Base-by-base conservation (phyloP, 108 stramenopile species). In the Discostella pseudostelligera region DNA sequence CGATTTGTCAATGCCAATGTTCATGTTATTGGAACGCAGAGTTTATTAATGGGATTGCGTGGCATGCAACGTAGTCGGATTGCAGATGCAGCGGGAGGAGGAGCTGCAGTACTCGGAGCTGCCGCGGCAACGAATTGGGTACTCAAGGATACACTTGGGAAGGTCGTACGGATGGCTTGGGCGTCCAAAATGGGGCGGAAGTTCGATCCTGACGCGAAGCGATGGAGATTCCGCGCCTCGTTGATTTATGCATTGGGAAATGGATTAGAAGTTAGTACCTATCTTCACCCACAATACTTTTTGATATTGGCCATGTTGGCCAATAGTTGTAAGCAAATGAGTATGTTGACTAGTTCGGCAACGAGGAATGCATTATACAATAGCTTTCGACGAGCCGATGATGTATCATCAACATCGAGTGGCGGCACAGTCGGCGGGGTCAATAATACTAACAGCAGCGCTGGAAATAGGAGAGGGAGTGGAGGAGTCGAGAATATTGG, bases 111-210 rank as follows among this genome's bases (percentile, higher is more conserved):
- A 22, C 40, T 84, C 24, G 77, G 89, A 8, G 92, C 89, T 8
- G 83, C 90, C 10, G 96, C 96, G 10, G 95, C 95, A 2, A 69
- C 94, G 44, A 95, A 91, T 74, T 97, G 96, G 96, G 92, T 97
- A 4, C 78, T 96, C 32, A 97, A 97, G 54, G 96, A 97, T 70
- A 90, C 93, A 12, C 71, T 97, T 7, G 96, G 96, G 3, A 97
- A 96, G 69, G 67, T 96, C 9, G 87, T 83, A 13, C 82, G 96
- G 3, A 86, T 97, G 80, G 39, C 92, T n/a, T 97, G 96, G 96
- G 96, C 96, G 5, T 80, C 79, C n/a, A 83, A 81, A 64, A 94
- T 96, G 95, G 96, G 96, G 17, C 70, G 95, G 28, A 82, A 88
- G 39, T 97, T 97, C 69, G 96, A 97, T 74, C 78, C 83, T 20